These are phyloP conservation scores for Drechslerella coelobrocha DNA, from an alignment of 2,329 filamentous ascomycete genomes.

Conservation along the genomic window DNA sequence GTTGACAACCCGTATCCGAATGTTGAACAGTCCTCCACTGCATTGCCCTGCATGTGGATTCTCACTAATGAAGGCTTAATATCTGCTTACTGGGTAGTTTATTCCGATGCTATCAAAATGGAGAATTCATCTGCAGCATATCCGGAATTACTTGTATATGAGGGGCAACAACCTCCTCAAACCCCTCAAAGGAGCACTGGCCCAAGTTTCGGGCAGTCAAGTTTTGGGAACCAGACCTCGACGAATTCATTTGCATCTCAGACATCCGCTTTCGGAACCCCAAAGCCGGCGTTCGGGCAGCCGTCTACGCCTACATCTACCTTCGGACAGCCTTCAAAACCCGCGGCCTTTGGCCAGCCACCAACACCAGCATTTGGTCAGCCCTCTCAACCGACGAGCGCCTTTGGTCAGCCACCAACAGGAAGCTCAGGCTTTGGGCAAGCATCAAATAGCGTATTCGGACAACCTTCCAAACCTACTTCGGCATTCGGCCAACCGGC, in stretches of 20 bases:
- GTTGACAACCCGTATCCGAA: slow-evolving; percentile 58
- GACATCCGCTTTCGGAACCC: slow-evolving; percentile 46
- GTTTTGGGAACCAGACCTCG: slow-evolving; percentile 51
- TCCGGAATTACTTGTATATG: slow-evolving; percentile 68
- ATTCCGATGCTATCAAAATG: slow-evolving; percentile 80
- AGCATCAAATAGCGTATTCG: slow-evolving; percentile 30
- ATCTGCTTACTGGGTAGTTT: slow-evolving; percentile 88
- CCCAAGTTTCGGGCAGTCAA: slow-evolving; percentile 51
- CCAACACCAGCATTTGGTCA: slow-evolving; percentile 50
- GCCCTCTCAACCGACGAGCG: slow-evolving; percentile 49
- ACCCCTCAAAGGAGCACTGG: slow-evolving; percentile 52
- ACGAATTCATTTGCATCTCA: slow-evolving; percentile 56
- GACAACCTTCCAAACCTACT: slow-evolving; percentile 27
- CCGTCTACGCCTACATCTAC: slow-evolving; percentile 55
- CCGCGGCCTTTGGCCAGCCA: slow-evolving; percentile 50
- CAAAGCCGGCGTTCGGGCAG: slow-evolving; percentile 57
- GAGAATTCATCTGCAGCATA: slow-evolving; percentile 68
- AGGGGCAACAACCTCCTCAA: slow-evolving; percentile 50
- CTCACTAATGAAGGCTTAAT: slow-evolving; percentile 89
- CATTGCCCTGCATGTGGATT: slow-evolving; percentile 81
- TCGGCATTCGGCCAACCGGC: slow-evolving; percentile 42
- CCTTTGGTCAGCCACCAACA: slow-evolving; percentile 44
- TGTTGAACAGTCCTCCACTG: slow-evolving; percentile 77
- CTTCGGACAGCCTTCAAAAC: slow-evolving; percentile 57
- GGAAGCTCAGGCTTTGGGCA: slow-evolving; percentile 42